Base-by-base conservation (phyloP, 148 eudicot genomes). In the Cornus suecica region DNA sequence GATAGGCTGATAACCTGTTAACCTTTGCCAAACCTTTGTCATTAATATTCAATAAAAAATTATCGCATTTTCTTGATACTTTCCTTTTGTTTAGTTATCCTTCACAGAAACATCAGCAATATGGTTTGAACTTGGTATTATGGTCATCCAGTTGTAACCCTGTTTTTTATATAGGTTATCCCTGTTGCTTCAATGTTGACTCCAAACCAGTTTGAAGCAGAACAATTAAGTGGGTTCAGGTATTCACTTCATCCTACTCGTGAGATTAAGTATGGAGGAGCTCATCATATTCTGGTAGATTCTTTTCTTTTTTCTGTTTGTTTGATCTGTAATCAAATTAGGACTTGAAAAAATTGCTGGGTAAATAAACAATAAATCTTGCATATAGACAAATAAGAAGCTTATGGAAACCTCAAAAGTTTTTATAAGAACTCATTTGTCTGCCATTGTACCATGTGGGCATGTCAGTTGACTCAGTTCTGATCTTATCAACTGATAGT, bases 111-210 rank as follows among this genome's bases (percentile, higher is more conserved):
- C 1, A 65, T 65, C 80, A 28, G 20, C 65, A 61, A 70, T 70
- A n/a, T 45, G 51, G 18, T 42, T 58, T 74, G 45, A 41, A 66
- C 48, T 71, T 69, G 71, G 22, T 27, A 9, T 66, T 23, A 56
- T 68, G 69, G 23, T 56, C 66, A 32, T 79, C 64, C 30, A 73
- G 73, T 71, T 60, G 51, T 82, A 77, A 74, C 62, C 9, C 41
- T 16, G 18, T 68, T 26, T 34, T 68, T 26, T 34, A 7, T 54
- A 24, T 85, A 94, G 99, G 99, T 94, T 87, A 94, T 94, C 42
- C 96, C 99, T 77, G 94, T 94, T 81, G 97, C 97, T 76, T 90
- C 99, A 29, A 90, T 92, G 99, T 87, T 94, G 92, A 94, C 99
- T 61, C 99, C 99, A 31, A 94, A 94, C 86, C 99, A 92, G 76